These are phyloP conservation scores for Calonectria multiphialidica DNA, from an alignment of 2,329 filamentous ascomycete genomes.

Conservation along the genomic window DNA sequence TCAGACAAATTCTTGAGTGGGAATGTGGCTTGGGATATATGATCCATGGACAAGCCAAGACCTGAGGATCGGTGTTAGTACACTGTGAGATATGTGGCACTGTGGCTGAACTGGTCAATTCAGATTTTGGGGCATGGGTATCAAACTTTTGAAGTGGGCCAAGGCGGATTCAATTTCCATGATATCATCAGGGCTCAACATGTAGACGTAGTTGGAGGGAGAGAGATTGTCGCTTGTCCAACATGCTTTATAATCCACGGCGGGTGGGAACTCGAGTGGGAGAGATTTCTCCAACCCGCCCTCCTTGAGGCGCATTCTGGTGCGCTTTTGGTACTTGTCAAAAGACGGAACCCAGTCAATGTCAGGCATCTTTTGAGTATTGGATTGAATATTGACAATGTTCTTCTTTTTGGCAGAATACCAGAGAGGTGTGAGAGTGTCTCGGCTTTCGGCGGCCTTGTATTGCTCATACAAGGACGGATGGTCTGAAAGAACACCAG, in stretches of 20 bases:
- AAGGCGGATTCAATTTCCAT: neutral
- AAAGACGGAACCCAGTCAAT: neutral
- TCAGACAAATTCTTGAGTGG: neutral
- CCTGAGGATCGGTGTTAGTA: neutral
- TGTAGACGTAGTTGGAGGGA: neutral
- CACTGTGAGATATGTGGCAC: neutral
- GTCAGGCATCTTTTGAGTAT: neutral
- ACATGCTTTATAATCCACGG: neutral
- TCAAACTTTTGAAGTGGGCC: neutral
- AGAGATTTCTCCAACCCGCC: neutral
- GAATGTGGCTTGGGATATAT: neutral
- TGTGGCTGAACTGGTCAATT: neutral
- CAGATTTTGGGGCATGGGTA: neutral
- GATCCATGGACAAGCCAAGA: neutral
- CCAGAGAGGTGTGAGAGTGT: neutral
- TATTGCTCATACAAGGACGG: neutral
- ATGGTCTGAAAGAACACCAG: neutral
- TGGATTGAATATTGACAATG: neutral
- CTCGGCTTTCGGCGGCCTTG: neutral
- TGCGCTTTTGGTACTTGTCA: neutral
- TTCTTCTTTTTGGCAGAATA: neutral
- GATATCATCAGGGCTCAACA: neutral
- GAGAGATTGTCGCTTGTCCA: slow-evolving; percentile 8
- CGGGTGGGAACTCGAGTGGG: neutral
- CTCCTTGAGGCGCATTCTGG: neutral